Evolutionary conservation across 306 rosid genomes (phyloP), one percentile per base, ranked within the genome.

Genomic region (Medicago lupulina): DNA sequence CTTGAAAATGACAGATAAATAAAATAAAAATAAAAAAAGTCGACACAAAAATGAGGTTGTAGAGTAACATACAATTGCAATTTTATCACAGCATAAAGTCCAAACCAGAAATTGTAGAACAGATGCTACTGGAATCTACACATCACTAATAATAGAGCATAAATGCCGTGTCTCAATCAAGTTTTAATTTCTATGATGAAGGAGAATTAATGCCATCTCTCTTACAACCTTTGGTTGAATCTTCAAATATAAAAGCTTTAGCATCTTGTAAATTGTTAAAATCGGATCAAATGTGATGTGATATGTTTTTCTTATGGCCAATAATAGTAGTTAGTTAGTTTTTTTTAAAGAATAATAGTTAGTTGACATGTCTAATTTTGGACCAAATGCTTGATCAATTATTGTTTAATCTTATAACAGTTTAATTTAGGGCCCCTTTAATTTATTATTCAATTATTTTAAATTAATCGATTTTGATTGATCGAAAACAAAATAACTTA

Each of bases 81-180:
- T 23, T 18, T 19, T 19, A 19, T 21, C n/a, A 19, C 34, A 57
- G 1, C 25, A 16, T 63, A 4, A 14, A 36, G 47, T 34, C 25
- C 25, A 36, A 15, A n/a, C 8, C 46, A 63, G 14, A 28, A 63
- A 39, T n/a, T 63, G 23, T 16, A 34, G 69, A 63, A 63, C 8
- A n/a, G 23, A 63, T 31, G 44, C 13, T 4, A 36, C 14, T 34
- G 36, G 23, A 62, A 62, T 14, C 9, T 36, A 39, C 6, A 66
- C 71, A 12, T 41, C 17, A 11, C 71, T 12, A 19, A 66, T 66
- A 66, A 66, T 66, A 19, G 71, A 19, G 18, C 36, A 66, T 66
- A 66, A 18, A 18, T 66, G 18, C 38, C 31, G 13, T 64, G 71
- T 41, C 71, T 19, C 36, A 25, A 14, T 66, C 71, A 66, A 66